phyloP scores from a whole-genome alignment of 2,329 filamentous ascomycete genomes.

The Pseudogymnoascus sp. region DNA sequence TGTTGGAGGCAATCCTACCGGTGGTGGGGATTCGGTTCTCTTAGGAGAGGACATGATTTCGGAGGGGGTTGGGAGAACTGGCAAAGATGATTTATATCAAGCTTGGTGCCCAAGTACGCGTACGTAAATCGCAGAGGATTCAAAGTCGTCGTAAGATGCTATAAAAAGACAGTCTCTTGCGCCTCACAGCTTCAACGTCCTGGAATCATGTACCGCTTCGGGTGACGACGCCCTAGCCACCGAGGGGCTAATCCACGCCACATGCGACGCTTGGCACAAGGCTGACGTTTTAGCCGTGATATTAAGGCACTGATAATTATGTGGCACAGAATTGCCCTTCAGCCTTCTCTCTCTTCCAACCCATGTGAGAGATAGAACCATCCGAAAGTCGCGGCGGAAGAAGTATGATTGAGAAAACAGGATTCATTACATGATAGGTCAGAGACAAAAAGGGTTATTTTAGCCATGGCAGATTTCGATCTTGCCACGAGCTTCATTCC shows the following conservation, averaged over 20 bases:
- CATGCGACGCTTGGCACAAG: conserved; percentile 7
- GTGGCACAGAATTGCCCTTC: not conserved
- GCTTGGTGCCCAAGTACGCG: not conserved
- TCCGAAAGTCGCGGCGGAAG: not conserved
- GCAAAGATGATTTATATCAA: not conserved
- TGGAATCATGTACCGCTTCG: conserved; percentile 2
- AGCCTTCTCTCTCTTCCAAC: conserved; percentile 5
- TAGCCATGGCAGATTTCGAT: conserved; percentile 42
- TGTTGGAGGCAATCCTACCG: not conserved
- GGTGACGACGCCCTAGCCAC: conserved; percentile 9
- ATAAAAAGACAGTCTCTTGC: not conserved
- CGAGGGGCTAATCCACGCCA: conserved; percentile 7
- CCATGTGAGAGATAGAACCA: conserved; percentile 2
- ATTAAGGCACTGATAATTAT: not conserved
- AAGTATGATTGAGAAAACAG: conserved; percentile 1
- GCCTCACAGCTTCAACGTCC: not conserved
- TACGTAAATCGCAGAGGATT: not conserved
- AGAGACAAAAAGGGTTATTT: not conserved
- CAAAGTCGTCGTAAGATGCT: conserved; percentile 4
- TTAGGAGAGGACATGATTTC: conserved; percentile 6
- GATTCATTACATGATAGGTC: not conserved
- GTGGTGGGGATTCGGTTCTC: conserved; percentile 10
- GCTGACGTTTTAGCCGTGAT: not conserved
- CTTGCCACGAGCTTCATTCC: conserved; percentile 61
- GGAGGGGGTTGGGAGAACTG: not conserved